These are phyloP conservation scores for Colletotrichum sp. DNA, from an alignment of 2,329 filamentous ascomycete genomes.

Conservation along the genomic window DNA sequence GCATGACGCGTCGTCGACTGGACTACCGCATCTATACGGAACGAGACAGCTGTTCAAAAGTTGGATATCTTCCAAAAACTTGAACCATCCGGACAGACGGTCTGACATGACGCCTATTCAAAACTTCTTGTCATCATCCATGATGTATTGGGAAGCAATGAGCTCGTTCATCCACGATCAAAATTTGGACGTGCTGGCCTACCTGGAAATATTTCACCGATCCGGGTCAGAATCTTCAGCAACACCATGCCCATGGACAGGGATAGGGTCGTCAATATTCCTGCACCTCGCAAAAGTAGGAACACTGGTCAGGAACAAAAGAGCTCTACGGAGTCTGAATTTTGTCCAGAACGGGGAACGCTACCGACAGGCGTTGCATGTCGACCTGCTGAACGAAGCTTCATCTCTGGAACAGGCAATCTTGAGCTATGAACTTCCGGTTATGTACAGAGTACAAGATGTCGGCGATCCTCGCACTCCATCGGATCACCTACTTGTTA, in stretches of 20 bases:
- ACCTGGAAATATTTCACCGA: not conserved
- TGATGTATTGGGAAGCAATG: not conserved
- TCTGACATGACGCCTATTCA: not conserved
- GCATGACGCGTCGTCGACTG: not conserved
- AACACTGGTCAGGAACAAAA: not conserved
- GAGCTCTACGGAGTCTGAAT: not conserved
- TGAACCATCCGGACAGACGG: rapidly evolving
- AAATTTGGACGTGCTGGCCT: not conserved
- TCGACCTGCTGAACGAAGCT: not conserved
- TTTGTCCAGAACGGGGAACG: not conserved
- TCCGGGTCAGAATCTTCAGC: not conserved
- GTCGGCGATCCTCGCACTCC: not conserved
- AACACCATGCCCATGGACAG: not conserved
- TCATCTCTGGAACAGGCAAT: not conserved
- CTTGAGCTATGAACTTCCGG: rapidly evolving
- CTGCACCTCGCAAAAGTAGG: not conserved
- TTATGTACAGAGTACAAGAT: not conserved
- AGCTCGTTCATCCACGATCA: not conserved
- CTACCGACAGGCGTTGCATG: not conserved
- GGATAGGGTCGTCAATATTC: not conserved
- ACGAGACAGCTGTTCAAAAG: not conserved
- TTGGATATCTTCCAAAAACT: not conserved
- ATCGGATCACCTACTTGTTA: not conserved
- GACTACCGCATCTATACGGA: not conserved
- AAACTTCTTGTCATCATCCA: not conserved